Percentiles rank a stretch among this genome's conserved stretches.
These are phyloP conservation scores for Phytophthora pisi DNA, from an alignment of 352 stramenopile genomes.

Conservation along the genomic window DNA sequence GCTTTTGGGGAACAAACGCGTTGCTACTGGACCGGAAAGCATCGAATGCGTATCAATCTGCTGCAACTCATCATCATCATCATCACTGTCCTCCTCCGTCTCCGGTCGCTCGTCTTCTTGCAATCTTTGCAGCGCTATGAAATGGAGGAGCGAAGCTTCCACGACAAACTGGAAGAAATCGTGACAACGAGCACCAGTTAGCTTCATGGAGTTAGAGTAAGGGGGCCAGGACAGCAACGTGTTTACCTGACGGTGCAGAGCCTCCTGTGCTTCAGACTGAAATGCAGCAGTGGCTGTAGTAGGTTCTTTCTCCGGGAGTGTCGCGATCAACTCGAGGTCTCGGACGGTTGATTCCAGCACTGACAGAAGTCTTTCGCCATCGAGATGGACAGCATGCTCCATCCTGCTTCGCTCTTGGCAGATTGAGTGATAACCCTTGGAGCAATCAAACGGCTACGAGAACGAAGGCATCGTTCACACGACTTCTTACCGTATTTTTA, in stretches of 20 bases:
- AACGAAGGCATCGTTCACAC: background rate
- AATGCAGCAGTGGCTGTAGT: background rate
- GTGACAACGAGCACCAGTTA: background rate
- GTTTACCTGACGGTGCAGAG: conserved; percentile 32
- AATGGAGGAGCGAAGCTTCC: conserved; percentile 26
- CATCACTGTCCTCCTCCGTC: conserved; percentile 23
- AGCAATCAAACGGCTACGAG: background rate
- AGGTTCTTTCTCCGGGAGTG: conserved; percentile 22
- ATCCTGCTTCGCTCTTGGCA: background rate
- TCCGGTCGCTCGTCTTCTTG: conserved; percentile 26
- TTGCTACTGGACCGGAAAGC: conserved; percentile 16
- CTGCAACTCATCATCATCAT: conserved; percentile 17
- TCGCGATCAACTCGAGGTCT: conserved; percentile 37
- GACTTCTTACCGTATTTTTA: conserved; percentile 29
- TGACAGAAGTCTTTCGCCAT: conserved; percentile 28
- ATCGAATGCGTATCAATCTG: conserved; percentile 18
- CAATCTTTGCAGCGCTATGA: conserved; percentile 17
- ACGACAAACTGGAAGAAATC: conserved; percentile 21
- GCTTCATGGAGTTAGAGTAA: background rate
- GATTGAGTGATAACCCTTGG: background rate
- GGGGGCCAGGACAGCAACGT: background rate
- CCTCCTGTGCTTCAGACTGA: conserved; percentile 5
- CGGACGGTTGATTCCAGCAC: conserved; percentile 30
- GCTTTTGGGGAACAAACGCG: conserved; percentile 37
- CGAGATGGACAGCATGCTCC: conserved; percentile 33